These are phyloP conservation scores for Guadua angustifolia DNA, from an alignment of 176 grass and related monocot genomes.

Conservation along the genomic window DNA sequence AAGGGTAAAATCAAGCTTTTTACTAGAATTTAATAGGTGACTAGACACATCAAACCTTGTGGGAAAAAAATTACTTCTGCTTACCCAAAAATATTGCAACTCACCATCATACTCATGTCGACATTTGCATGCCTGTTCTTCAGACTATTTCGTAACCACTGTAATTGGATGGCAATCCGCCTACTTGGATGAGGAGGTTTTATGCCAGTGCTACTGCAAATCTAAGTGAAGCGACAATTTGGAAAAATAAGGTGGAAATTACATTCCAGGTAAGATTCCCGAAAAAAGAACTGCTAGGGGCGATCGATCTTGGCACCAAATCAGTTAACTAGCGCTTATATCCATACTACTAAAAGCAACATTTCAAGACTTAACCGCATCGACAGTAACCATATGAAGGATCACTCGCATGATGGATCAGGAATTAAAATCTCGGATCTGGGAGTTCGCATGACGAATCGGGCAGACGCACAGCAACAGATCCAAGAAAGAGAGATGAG, in stretches of 20 bases:
- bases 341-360: neutral
- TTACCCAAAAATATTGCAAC: neutral
- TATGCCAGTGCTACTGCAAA: neutral
- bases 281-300: neutral
- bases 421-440: neutral
- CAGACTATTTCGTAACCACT: neutral
- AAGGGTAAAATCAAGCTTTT: conserved; percentile 6
- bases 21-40: neutral
- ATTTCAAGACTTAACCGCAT: neutral
- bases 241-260: neutral
- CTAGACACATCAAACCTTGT: neutral
- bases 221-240: neutral
- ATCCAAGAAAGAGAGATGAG: conserved; percentile 6
- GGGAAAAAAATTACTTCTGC: neutral
- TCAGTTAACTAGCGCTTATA: neutral
- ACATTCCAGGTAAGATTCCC: neutral
- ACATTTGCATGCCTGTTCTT: neutral
- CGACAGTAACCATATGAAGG: neutral
- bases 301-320: conserved; percentile 11
- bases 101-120: neutral
- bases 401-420: neutral
- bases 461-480: neutral
- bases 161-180: neutral
- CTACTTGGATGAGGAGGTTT: neutral
- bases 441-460: neutral